Evolutionary conservation across 345 rosid species (phyloP).

Genomic region (Boechera stricta): DNA sequence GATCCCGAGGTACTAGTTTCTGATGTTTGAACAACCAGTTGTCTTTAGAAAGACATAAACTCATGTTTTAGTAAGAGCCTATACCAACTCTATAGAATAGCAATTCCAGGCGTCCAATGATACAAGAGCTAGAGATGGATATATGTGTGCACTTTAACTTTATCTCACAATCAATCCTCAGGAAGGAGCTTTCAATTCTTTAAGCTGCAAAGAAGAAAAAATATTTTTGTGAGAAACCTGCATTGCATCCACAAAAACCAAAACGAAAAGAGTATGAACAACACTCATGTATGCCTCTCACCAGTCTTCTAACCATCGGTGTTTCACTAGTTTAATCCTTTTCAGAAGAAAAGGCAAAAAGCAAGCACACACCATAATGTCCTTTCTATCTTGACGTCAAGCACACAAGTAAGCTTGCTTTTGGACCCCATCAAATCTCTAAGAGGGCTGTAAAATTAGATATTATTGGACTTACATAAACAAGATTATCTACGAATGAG

Average conservation of each 20-base stretch:
- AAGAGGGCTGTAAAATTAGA: slow-evolving; percentile 57
- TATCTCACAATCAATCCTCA: slow-evolving; percentile 66
- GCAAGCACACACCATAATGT: slow-evolving; percentile 43
- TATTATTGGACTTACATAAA: slow-evolving; percentile 54
- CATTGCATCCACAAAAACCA: background rate
- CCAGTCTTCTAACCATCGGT: slow-evolving; percentile 48
- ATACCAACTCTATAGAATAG: slow-evolving; percentile 16
- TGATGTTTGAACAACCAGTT: slow-evolving; percentile 41
- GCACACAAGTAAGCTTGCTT: slow-evolving; percentile 62
- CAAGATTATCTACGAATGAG: slow-evolving; percentile 56
- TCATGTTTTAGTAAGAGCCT: slow-evolving; percentile 3
- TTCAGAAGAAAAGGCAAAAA: too few species aligned
- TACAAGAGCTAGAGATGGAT: slow-evolving; percentile 1
- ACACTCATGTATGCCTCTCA: slow-evolving; percentile 42
- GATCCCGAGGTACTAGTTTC: slow-evolving; percentile 45
- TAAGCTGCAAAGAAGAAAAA: slow-evolving; percentile 56
- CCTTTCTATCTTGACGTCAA: slow-evolving; percentile 88
- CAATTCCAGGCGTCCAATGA: background rate
- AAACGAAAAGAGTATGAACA: slow-evolving; percentile 3
- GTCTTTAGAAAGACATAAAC: background rate
- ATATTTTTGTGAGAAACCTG: background rate
- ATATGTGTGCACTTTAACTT: slow-evolving; percentile 53
- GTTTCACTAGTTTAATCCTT: too few species aligned
- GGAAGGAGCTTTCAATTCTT: slow-evolving; percentile 85
- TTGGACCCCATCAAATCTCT: slow-evolving; percentile 79